Conservation (phyloP, 208 protist species). For the Trypanosomatidae sp. region DNA sequence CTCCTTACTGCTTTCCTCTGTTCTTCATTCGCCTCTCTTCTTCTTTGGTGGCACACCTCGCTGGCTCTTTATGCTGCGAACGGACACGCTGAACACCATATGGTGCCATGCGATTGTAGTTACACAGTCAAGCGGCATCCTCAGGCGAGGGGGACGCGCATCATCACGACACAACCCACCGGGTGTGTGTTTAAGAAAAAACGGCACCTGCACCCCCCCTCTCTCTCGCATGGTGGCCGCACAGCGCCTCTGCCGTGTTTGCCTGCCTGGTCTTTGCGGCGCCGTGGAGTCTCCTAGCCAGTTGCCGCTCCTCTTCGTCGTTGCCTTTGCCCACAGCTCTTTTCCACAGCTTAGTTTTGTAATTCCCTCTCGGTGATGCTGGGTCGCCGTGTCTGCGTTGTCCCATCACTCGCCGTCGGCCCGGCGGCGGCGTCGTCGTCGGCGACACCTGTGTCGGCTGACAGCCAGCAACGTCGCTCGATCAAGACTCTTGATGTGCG, state of each 20-base stretch:
- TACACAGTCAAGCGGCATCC: not conserved
- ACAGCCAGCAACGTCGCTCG: constrained; percentile 34
- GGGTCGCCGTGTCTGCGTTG: constrained; percentile 17
- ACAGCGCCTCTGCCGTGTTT: not conserved
- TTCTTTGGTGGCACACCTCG: not conserved
- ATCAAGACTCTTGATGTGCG: constrained; percentile 88
- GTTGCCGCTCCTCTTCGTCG: not conserved
- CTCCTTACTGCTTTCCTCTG: not conserved
- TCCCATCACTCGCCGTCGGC: constrained; percentile 1
- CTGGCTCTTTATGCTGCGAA: not conserved
- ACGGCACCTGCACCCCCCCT: not conserved
- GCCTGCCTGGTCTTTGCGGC: not conserved
- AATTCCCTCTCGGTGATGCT: constrained; percentile 8
- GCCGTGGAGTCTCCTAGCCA: not conserved
- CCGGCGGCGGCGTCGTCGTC: not conserved
- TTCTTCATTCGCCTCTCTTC: not conserved
- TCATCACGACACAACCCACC: not conserved
- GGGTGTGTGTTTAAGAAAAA: not conserved
- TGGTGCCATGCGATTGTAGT: not conserved
- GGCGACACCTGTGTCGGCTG: not conserved
- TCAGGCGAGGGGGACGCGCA: not conserved
- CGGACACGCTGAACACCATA: not conserved
- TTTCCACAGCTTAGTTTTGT: not conserved
- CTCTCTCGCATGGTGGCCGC: not conserved
- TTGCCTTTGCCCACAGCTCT: not conserved